Evolutionary conservation across 1,284 basidiomycete species (phyloP), one percentile per base, ranked within the genome.

Genomic region (Cutaneotrichosporon daszewskae): DNA sequence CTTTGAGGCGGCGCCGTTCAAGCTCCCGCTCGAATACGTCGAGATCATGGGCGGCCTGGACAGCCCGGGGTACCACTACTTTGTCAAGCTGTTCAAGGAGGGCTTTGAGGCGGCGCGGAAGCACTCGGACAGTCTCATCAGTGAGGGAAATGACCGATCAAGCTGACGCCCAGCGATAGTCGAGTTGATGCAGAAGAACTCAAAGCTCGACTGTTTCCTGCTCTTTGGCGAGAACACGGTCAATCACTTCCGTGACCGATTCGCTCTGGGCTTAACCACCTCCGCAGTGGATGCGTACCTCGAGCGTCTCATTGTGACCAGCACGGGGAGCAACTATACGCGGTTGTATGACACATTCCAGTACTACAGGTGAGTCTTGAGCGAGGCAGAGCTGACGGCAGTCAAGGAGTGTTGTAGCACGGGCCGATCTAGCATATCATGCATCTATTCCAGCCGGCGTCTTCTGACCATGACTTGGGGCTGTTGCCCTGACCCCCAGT

Each of bases 1-100:
- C 19, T 98, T 99, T 65, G 95, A 99, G 72, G 94, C 92, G 12
- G 92, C 95, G 5, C 95, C 95, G 2, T 99, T 99, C 78, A 99
- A 99, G 70, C 74, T 98, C 22, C 84, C 91, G 6, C 75, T 74
- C 55, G 94, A 99, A 69, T 98, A 99, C 70, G 80, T 99, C 39
- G 94, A 98, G 59, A 87, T 99, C 31, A 77, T 99, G 33, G 95
- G 94, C 18, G 95, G 95, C 1, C 74, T 87, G 31, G 79, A 87
- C 49, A 79, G 82, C 35, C 74, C 81, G 12, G 79, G 86, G 12
- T 97, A 85, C 65, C 68, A 77, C 29, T 87, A 95, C 66, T 99
- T 96, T 75, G 84, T 80, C 60, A 75, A 78, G 52, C 74, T 96
- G 41, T 96, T 98, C 74, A 84, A 82, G 52, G 84, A 91, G 62